A percentile compares a stretch with the other conserved stretches of the same genome.
These are phyloP conservation scores for Agastache rugosa DNA, from an alignment of 257 asterid genomes.

Conservation along the genomic window DNA sequence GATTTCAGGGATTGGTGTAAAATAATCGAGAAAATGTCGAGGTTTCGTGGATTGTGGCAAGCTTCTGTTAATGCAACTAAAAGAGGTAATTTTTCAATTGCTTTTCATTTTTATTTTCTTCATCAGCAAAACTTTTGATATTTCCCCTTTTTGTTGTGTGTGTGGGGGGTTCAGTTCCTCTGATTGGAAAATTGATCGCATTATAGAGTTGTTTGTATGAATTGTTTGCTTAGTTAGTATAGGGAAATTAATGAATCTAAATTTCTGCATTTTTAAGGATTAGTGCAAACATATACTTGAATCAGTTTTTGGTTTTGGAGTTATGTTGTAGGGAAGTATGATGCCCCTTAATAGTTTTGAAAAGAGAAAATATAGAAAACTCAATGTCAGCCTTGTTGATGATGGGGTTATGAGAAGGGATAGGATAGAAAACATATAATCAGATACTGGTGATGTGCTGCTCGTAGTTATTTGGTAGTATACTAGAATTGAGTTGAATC, in stretches of 20 bases:
- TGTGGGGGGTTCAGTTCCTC: background rate
- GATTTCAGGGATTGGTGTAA: conserved; percentile 23
- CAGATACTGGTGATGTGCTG: background rate
- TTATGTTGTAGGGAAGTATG: background rate
- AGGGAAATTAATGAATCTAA: background rate
- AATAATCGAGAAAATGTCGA: conserved; percentile 55
- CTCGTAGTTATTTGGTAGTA: background rate
- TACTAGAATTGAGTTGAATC: background rate
- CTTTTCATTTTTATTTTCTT: background rate
- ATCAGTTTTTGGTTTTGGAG: background rate
- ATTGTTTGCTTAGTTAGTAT: background rate
- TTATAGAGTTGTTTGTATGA: background rate
- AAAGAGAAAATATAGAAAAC: conserved; percentile 8
- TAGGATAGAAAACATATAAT: background rate
- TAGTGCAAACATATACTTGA: background rate
- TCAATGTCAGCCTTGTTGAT: background rate
- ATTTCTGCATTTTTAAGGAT: background rate
- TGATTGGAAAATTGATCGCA: background rate
- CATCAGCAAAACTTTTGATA: background rate
- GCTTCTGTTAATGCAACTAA: conserved; percentile 80
- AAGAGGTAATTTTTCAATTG: conserved; percentile 52
- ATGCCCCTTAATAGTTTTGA: background rate
- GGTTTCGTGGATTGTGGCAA: conserved; percentile 77
- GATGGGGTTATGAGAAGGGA: background rate
- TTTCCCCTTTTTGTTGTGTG: background rate